Evolutionary conservation across 2,329 filamentous ascomycete genomes (phyloP).

Genomic region (Claviceps fusiformis): DNA sequence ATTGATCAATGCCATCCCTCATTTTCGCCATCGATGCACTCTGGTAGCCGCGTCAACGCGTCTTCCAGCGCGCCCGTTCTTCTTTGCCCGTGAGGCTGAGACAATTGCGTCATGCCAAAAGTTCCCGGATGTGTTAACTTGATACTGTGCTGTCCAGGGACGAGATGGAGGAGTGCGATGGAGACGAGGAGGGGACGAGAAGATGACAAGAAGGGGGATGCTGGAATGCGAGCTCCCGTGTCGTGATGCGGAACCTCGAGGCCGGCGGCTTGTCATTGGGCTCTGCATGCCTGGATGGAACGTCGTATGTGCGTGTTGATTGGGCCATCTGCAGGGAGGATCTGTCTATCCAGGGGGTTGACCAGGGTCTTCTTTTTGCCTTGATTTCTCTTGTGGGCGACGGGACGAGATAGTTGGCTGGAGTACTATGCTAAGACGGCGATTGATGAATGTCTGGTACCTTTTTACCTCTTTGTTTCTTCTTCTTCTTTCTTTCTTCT

Average conservation of each 20-base stretch:
- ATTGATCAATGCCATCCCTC: no score
- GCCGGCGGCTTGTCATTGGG: neutral
- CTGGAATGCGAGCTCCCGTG: constrained; percentile 5
- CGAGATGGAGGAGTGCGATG: no score
- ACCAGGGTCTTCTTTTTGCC: neutral
- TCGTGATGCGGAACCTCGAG: constrained; percentile 3
- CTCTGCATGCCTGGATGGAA: neutral
- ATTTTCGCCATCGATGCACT: no score
- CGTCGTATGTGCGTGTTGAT: constrained; percentile 4
- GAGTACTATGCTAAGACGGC: neutral
- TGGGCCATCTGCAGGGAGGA: neutral
- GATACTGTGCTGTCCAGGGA: neutral
- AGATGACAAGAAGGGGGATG: neutral
- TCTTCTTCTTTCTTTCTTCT: no score
- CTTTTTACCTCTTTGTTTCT: no score
- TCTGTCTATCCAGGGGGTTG: neutral
- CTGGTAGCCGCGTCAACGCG: no score
- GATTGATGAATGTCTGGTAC: neutral
- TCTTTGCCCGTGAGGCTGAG: neutral
- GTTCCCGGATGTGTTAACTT: neutral
- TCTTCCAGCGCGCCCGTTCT: neutral
- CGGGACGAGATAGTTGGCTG: neutral
- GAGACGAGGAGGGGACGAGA: no score
- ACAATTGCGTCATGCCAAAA: neutral
- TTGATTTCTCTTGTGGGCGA: neutral